phyloP scores from a whole-genome alignment of 352 stramenopile species.

The Globisporangium middletonii region DNA sequence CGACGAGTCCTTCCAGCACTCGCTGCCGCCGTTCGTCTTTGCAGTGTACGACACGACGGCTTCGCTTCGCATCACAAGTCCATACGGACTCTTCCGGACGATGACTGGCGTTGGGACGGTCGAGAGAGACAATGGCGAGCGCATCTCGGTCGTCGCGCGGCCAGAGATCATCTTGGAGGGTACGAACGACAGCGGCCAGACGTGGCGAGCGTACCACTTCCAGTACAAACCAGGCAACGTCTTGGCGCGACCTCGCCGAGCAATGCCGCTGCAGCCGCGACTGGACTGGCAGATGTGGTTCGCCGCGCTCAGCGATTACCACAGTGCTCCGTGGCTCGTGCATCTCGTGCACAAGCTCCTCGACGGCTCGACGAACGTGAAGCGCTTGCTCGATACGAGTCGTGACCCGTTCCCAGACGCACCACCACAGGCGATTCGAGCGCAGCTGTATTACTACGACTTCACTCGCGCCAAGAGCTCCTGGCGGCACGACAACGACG shows the following conservation, averaged over 20 bases:
- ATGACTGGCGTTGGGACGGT: constrained; percentile 87
- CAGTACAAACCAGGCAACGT: constrained; percentile 80
- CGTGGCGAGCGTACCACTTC: constrained; percentile 82
- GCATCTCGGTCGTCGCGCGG: constrained; percentile 57
- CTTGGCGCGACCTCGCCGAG: constrained; percentile 19
- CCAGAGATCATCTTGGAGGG: constrained; percentile 89
- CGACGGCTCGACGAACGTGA: constrained; percentile 42
- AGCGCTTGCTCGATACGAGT: constrained; percentile 60
- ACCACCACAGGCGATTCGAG: constrained; percentile 43
- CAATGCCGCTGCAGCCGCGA: constrained; percentile 53
- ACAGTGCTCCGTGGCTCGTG: constrained; percentile 84
- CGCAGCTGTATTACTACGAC: constrained; percentile 83
- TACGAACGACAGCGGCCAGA: constrained; percentile 33
- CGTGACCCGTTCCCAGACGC: constrained; percentile 37
- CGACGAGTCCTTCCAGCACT: constrained; percentile 30
- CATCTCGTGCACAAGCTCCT: constrained; percentile 84
- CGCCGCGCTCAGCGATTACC: constrained; percentile 74
- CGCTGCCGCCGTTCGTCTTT: constrained; percentile 21
- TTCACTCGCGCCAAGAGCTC: constrained; percentile 71
- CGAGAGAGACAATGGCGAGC: constrained; percentile 12
- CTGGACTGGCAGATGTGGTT: constrained; percentile 95
- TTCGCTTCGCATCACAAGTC: constrained; percentile 37
- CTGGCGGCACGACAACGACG: constrained; percentile 27
- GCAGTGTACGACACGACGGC: constrained; percentile 23
- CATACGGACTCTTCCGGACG: constrained; percentile 85